Evolutionary conservation across 306 rosid species (phyloP).

Genomic region (Dryas octopetala): DNA sequence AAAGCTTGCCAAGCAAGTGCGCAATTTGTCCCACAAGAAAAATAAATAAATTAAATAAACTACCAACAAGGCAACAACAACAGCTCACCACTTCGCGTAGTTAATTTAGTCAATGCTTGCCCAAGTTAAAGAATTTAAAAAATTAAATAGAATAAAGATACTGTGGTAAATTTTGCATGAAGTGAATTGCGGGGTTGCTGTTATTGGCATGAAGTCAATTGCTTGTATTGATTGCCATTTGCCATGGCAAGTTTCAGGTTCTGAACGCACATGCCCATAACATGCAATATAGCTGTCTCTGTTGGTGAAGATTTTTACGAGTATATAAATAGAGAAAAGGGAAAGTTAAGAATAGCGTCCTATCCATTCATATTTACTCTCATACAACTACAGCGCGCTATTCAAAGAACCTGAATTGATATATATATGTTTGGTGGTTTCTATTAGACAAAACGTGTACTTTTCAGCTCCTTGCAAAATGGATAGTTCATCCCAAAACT

Average conservation of each 20-base stretch:
- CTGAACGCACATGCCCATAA: constrained; percentile 12
- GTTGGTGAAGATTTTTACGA: background rate
- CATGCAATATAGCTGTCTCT: constrained; percentile 18
- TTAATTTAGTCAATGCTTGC: background rate
- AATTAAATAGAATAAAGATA: background rate
- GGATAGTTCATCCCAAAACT: background rate
- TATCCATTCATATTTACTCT: constrained; percentile 7
- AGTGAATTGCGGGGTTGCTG: background rate
- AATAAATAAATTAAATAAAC: background rate
- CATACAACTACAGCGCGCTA: constrained; percentile 10
- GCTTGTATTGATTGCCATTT: constrained; percentile 2
- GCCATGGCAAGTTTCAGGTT: constrained; percentile 4
- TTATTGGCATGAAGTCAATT: constrained; percentile 2
- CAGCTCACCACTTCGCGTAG: background rate
- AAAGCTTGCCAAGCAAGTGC: constrained; percentile 7
- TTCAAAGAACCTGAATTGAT: background rate
- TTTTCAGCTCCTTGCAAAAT: background rate
- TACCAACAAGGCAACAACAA: background rate
- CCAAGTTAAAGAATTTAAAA: background rate
- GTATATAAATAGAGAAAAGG: background rate
- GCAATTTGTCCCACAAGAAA: constrained; percentile 7
- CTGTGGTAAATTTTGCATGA: background rate
- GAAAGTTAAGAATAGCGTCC: background rate
- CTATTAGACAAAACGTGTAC: background rate
- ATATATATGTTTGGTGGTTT: too few relatives aligned